These are phyloP conservation scores for Lotmaria passim DNA, from an alignment of 208 protist species.

Conservation along the genomic window DNA sequence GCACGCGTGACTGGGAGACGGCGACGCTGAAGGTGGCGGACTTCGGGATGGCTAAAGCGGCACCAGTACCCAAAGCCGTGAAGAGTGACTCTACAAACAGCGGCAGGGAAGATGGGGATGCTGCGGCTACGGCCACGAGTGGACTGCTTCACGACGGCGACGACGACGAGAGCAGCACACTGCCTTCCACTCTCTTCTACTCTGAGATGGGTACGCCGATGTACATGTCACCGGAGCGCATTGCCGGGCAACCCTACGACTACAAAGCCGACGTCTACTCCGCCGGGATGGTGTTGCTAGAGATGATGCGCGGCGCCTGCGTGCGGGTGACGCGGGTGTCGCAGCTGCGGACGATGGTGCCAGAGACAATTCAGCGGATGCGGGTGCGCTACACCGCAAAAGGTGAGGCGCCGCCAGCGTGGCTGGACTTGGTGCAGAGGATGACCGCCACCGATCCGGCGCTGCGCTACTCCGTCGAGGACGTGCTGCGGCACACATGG, in stretches of 20 bases:
- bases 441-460: conserved; percentile 69
- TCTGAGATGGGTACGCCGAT: conserved; percentile 64
- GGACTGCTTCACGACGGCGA: conserved; percentile 1
- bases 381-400: conserved; percentile 22
- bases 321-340: conserved; percentile 45
- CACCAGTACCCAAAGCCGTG: conserved; percentile 6
- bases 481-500: conserved; percentile 72
- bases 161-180: conserved; percentile 2
- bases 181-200: conserved; percentile 46
- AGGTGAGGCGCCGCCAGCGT: conserved; percentile 23
- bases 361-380: conserved; percentile 31
- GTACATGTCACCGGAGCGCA: conserved; percentile 83
- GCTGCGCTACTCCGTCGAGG: conserved; percentile 55
- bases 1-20: conserved; percentile 46
- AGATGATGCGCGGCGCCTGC: conserved; percentile 63
- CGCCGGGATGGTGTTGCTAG: conserved; percentile 80
- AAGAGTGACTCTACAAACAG: neutral
- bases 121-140: neutral
- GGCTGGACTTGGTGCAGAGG: conserved; percentile 59
- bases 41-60: conserved; percentile 70
- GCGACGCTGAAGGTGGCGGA: conserved; percentile 70
- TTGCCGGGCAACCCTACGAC: conserved; percentile 60
- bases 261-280: conserved; percentile 82
- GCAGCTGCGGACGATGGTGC: conserved; percentile 38
- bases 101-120: neutral